Evolutionary conservation across 805 yeast genomes (phyloP).

Genomic region (Myxozyma vanderwaltii): DNA sequence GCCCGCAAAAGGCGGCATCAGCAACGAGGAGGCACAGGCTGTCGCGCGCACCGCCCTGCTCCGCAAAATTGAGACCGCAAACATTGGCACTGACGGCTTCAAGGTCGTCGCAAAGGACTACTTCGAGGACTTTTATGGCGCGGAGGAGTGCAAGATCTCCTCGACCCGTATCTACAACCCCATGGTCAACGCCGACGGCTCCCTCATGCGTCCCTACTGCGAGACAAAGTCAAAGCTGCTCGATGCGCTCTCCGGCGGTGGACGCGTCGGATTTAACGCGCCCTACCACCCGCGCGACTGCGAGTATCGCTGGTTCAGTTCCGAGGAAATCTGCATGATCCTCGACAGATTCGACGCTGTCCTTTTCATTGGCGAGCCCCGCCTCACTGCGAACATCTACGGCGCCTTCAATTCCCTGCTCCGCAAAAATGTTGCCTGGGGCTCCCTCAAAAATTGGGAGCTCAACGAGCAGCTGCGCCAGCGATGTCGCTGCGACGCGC

Average conservation of each 20-base stretch:
- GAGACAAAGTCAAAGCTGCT: constrained; percentile 17
- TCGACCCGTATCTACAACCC: constrained; percentile 31
- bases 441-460: constrained; percentile 34
- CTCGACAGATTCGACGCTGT: constrained; percentile 33
- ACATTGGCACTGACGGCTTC: constrained; percentile 28
- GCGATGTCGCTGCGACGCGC: constrained; percentile 33
- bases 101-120: constrained; percentile 16
- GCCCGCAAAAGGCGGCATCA: constrained; percentile 8
- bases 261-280: constrained; percentile 30
- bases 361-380: constrained; percentile 30
- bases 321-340: constrained; percentile 34
- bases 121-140: constrained; percentile 32
- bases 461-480: constrained; percentile 30
- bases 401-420: constrained; percentile 33
- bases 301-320: constrained; percentile 34
- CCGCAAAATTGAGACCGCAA: constrained; percentile 24
- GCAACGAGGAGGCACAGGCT: constrained; percentile 30
- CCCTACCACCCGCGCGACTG: constrained; percentile 29
- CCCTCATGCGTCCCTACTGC: constrained; percentile 28
- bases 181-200: constrained; percentile 26
- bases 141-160: constrained; percentile 28
- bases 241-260: constrained; percentile 29
- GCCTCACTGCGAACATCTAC: constrained; percentile 30
- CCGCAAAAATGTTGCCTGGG: constrained; percentile 33
- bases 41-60: constrained; percentile 23